Base-by-base conservation (phyloP, 75 land plant genomes). In the Pinus tabuliformis region DNA sequence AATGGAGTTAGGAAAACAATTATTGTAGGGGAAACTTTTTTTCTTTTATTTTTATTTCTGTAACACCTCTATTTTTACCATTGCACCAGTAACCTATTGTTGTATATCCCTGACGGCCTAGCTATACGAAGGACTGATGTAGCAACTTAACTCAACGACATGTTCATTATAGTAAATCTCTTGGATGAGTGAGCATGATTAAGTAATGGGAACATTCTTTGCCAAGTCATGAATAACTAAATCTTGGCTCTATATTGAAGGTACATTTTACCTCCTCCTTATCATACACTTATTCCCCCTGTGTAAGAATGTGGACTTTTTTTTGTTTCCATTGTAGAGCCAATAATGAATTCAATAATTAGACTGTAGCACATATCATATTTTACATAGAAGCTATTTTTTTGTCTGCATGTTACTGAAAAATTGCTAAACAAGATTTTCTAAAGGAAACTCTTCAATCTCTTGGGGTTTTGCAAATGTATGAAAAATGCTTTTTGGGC, bases 121-220 rank as follows among this genome's bases (percentile, higher is more conserved):
- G n/a, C n/a, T n/a, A n/a, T n/a, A n/a, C n/a, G n/a, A n/a, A n/a
- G n/a, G n/a, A n/a, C n/a, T n/a, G n/a, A n/a, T n/a, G n/a, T n/a
- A 26, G 26, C 26, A 26, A 0, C 26, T 26, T 26, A 26, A 0
- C 26, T 26, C 0, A 26, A 26, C 26, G 26, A 26, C 26, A 26
- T 26, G 26, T 26, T 26, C 26, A 26, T 0, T 0, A 0, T 26
- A 26, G 26, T 26, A 26, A 26, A 26, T 26, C 26, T 26, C 26
- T 26, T 26, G 26, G 26, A 26, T 26, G 26, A 26, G 26, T 26
- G 26, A 73, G 78, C 33, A 2, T 78, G 80, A 72, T 82, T 91
- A 64, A 62, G 75, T 59, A 87, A 91, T 84, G 92, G 92, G 13
- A 78, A 49, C 9, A 60, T 88, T 57, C 79, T 91, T 16, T 86